Conservation (phyloP, 768 basidiomycete genomes). For the Clitopilus hobsonii region DNA sequence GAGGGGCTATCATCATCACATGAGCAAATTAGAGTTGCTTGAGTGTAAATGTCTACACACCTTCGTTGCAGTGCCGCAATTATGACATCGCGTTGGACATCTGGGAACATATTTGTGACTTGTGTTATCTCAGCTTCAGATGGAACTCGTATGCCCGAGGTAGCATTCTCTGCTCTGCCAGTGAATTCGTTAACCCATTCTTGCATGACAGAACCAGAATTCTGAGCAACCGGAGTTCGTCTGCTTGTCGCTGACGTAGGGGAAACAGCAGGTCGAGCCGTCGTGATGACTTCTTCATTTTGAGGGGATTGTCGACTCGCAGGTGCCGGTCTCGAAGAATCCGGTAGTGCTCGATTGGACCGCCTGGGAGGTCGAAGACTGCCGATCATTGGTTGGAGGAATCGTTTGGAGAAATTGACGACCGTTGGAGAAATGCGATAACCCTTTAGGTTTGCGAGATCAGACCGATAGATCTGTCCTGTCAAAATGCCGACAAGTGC, state of each 20-base stretch:
- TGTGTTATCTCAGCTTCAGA: slow-evolving; percentile 73
- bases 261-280: slow-evolving; percentile 36
- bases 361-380: slow-evolving; percentile 58
- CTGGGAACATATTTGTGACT: slow-evolving; percentile 80
- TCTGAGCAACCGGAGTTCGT: slow-evolving; percentile 19
- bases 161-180: slow-evolving; percentile 50
- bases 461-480: slow-evolving; percentile 81
- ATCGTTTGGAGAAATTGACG: slow-evolving; percentile 49
- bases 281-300: slow-evolving; percentile 63
- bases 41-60: slow-evolving; percentile 34
- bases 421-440: slow-evolving; percentile 70
- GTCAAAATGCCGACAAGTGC: slow-evolving; percentile 61
- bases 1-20: slow-evolving; percentile 46
- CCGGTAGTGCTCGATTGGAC: slow-evolving; percentile 72
- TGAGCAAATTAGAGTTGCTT: slow-evolving; percentile 7
- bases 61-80: slow-evolving; percentile 78
- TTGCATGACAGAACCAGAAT: slow-evolving; percentile 51
- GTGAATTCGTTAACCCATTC: slow-evolving; percentile 82
- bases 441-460: slow-evolving; percentile 70
- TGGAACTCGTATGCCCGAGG: slow-evolving; percentile 61
- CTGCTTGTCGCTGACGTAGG: slow-evolving; percentile 15
- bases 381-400: slow-evolving; percentile 66
- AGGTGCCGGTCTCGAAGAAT: slow-evolving; percentile 26
- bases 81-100: slow-evolving; percentile 65
- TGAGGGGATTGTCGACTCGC: slow-evolving; percentile 17